phyloP scores from a whole-genome alignment of 208 protist genomes.

The Herpetomonas tarakana region DNA sequence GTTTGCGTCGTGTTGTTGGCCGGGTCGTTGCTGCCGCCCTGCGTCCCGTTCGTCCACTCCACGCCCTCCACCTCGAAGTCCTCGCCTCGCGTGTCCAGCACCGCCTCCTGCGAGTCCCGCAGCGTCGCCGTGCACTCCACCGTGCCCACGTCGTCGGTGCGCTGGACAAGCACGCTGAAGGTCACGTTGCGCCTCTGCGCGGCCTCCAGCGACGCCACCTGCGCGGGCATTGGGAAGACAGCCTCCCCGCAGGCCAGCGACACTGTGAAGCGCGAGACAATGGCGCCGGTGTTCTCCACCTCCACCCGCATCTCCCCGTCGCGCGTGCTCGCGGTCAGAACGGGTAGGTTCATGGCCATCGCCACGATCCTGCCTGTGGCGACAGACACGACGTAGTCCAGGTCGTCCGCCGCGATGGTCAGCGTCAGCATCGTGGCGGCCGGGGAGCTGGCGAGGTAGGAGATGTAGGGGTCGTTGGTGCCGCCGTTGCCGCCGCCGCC shows the following conservation, averaged over 20 bases:
- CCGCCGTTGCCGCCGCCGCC: conserved; percentile 3
- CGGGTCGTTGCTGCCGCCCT: conserved; percentile 26
- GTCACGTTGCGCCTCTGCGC: conserved; percentile 11
- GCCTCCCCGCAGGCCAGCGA: conserved; percentile 15
- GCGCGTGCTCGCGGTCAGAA: conserved; percentile 27
- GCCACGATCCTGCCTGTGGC: conserved; percentile 54
- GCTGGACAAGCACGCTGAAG: conserved; percentile 55
- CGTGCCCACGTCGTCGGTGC: conserved; percentile 7
- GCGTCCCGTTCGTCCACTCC: conserved; percentile 46
- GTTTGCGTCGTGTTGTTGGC: background rate
- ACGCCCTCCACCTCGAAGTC: conserved; percentile 27
- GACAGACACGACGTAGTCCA: conserved; percentile 70
- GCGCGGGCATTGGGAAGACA: conserved; percentile 60
- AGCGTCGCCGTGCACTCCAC: conserved; percentile 49
- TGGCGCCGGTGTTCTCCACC: conserved; percentile 59
- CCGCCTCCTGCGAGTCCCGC: conserved; percentile 35
- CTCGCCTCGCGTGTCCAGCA: conserved; percentile 33
- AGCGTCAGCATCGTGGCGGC: conserved; percentile 62
- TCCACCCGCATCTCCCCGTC: conserved; percentile 50
- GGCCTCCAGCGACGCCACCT: conserved; percentile 37
- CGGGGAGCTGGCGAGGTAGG: conserved; percentile 40
- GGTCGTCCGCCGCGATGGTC: conserved; percentile 66
- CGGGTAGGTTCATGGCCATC: conserved; percentile 27
- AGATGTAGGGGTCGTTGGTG: conserved; percentile 38
- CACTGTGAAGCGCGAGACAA: conserved; percentile 55